A percentile compares a stretch with the other conserved stretches of the same genome.
phyloP scores from a whole-genome alignment of 768 basidiomycete species.

The Suillus weaverae region DNA sequence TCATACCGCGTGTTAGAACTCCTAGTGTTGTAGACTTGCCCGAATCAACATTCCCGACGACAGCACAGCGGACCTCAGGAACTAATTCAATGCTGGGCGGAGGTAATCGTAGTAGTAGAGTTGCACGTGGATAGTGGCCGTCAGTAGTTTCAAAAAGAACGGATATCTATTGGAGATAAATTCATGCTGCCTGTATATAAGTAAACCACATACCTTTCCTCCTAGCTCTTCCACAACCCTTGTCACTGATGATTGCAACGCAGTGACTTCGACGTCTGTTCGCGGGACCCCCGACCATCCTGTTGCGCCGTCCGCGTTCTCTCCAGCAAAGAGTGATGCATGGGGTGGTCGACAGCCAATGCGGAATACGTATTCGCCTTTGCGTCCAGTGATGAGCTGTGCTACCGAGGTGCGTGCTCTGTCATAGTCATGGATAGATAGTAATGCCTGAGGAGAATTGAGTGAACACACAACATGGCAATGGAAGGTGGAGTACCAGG shows the following conservation, averaged over 20 bases:
- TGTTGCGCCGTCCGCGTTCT: slow-evolving; percentile 41
- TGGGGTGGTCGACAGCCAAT: slow-evolving; percentile 69
- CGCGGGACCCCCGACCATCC: slow-evolving; percentile 57
- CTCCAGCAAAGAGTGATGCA: slow-evolving; percentile 53
- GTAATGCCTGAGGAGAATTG: slow-evolving; percentile 37
- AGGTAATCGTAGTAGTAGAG: slow-evolving; percentile 70
- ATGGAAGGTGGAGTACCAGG: not conserved
- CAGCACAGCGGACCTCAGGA: slow-evolving; percentile 94
- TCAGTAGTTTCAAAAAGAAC: slow-evolving; percentile 47
- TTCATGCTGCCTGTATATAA: not conserved
- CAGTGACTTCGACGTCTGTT: slow-evolving; percentile 52
- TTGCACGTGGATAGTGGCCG: slow-evolving; percentile 51
- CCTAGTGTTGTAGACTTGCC: slow-evolving; percentile 95
- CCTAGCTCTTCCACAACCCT: slow-evolving; percentile 72
- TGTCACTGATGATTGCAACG: slow-evolving; percentile 43
- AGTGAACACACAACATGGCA: slow-evolving; percentile 2
- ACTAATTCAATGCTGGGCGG: slow-evolving; percentile 72
- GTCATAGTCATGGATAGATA: slow-evolving; percentile 46
- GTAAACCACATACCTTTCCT: slow-evolving; percentile 56
- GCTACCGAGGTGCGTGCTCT: slow-evolving; percentile 65
- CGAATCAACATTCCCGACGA: slow-evolving; percentile 93
- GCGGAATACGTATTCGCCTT: slow-evolving; percentile 75
- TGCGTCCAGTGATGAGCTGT: slow-evolving; percentile 60
- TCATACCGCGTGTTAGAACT: slow-evolving; percentile 86
- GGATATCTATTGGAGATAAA: slow-evolving; percentile 45